Base-by-base conservation (phyloP, 176 grass and related monocot species). In the Secale cereale region DNA sequence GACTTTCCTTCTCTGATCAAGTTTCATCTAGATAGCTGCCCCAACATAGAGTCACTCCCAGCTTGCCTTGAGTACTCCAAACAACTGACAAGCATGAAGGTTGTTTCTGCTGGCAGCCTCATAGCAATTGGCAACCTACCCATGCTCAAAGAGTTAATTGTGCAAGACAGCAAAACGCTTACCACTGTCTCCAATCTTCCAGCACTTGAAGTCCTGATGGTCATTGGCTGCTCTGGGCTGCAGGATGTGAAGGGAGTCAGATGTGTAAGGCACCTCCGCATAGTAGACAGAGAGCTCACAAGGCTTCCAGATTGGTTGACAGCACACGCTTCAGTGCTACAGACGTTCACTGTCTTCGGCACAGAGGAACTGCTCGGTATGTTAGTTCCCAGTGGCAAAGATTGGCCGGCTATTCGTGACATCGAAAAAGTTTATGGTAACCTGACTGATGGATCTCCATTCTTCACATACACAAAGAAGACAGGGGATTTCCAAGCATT, bases 1-100 rank as follows among this genome's bases (percentile, higher is more conserved):
- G 75, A 82, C 22, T 46, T 91, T 17, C 80, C 65, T 60, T 84
- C 65, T 26, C 70, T 91, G 40, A 64, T 59, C 33, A 65, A 85
- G 43, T 52, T 87, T n/a, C 85, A 91, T 64, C 32, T 91, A 35
- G 66, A 84, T 59, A 87, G 76, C 20, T 87, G 85, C 16, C 81
- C 65, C 20, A 81, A 48, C 19, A 22, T 91, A 46, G 79, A 32
- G 74, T 91, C 81, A 22, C 80, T 91, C n/a, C 80, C 81, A 12
- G 20, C 82, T 46, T 76, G 76, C 28, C 85, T 87, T 74, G 61
- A 32, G 35, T 71, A 84, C 19, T 85, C 65, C 25, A 83, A 15
- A 22, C 25, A 15, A 19, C 77, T 91, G 29, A 79, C 19, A 20
- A 68, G 64, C 3, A 68, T 87, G 36, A 26, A 20, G 46, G 69